Evolutionary conservation across 73 alveolate species (phyloP).

Genomic region (Durusdinium trenchii): DNA sequence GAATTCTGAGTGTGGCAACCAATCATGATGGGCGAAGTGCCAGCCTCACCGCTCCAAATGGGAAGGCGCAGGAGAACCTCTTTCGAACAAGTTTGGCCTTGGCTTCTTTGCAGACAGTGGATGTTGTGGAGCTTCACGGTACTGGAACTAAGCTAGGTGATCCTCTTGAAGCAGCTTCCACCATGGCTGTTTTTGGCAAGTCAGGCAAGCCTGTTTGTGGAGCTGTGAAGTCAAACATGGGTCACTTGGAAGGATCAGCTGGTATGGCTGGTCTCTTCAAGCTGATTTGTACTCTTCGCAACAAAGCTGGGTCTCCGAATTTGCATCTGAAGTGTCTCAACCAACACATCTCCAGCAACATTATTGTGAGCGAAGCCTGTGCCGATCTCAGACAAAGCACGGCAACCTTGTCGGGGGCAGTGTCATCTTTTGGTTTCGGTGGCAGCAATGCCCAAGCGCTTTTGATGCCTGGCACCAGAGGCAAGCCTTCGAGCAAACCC

Average conservation of each 20-base stretch:
- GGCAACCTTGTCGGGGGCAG: constrained; percentile 3
- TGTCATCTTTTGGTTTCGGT: constrained; percentile 69
- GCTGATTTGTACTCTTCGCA: background rate
- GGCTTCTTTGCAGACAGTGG: background rate
- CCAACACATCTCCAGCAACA: background rate
- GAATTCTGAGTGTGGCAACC: constrained; percentile 8
- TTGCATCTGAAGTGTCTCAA: constrained; percentile 36
- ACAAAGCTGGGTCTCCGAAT: constrained; percentile 39
- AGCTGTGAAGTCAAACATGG: constrained; percentile 47
- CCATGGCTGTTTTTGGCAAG: background rate
- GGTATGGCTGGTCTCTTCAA: constrained; percentile 70
- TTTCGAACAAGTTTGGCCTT: background rate
- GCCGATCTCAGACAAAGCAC: background rate
- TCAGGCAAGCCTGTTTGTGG: background rate
- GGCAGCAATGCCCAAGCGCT: constrained; percentile 72
- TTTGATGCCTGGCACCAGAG: background rate
- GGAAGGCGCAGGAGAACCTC: constrained; percentile 14
- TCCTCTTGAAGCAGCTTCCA: constrained; percentile 55
- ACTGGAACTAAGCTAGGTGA: constrained; percentile 82
- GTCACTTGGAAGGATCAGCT: constrained; percentile 74
- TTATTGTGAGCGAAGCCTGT: background rate
- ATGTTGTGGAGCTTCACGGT: constrained; percentile 27
- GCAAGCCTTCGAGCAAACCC: background rate
- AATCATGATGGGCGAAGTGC: constrained; percentile 74
- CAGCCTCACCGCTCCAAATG: constrained; percentile 63